Percentiles rank a stretch among this genome's conserved stretches.
Evolutionary conservation across 2,329 filamentous ascomycete genomes (phyloP).

Genomic region (Tricladium varicosporioides): DNA sequence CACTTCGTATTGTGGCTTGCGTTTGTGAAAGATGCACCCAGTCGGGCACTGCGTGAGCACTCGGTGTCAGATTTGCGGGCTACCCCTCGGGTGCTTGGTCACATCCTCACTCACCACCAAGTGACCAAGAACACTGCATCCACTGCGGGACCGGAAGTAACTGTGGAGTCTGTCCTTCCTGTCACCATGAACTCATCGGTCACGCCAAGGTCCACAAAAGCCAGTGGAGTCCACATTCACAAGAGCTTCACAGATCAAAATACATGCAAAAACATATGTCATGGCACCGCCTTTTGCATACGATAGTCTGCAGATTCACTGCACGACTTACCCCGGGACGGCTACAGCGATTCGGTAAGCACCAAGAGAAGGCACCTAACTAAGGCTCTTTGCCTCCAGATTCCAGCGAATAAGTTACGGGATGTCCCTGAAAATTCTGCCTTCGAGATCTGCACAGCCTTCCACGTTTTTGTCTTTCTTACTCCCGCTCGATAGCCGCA

Average conservation of each 20-base stretch:
- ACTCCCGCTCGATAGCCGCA: neutral
- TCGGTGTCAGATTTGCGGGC: neutral
- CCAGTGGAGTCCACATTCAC: constrained; percentile 14
- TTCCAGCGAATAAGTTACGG: constrained; percentile 21
- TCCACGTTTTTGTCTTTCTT: neutral
- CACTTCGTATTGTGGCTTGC: neutral
- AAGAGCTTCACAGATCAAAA: no score
- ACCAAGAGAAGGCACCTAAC: neutral
- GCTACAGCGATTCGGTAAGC: neutral
- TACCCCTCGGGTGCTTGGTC: constrained; percentile 1
- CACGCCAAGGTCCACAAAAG: constrained; percentile 17
- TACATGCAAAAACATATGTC: no score
- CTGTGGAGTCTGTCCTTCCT: neutral
- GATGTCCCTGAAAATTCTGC: constrained; percentile 21
- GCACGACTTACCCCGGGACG: no score
- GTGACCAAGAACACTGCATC: neutral
- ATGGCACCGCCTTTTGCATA: no score
- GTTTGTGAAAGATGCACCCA: neutral
- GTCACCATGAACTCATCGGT: neutral
- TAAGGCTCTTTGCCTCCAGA: constrained; percentile 1
- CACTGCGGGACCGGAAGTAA: neutral
- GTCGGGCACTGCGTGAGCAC: neutral
- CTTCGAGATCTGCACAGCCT: constrained; percentile 19
- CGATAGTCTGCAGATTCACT: no score
- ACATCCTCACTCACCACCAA: neutral